Evolutionary conservation across 2,329 filamentous ascomycete genomes (phyloP).

Genomic region (Colletotrichum gloeosporioides): DNA sequence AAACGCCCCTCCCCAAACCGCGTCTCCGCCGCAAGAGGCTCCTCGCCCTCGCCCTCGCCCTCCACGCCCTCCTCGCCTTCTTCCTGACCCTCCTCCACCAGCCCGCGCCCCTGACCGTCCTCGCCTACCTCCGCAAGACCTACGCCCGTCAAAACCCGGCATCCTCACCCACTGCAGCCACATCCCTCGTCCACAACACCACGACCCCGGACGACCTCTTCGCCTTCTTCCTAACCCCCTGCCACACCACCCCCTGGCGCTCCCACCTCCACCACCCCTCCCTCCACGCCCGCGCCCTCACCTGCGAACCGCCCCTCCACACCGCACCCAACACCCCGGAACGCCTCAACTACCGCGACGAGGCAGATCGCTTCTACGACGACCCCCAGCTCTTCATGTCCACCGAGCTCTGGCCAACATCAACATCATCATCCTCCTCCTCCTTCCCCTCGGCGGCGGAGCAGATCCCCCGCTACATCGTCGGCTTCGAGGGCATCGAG

Average conservation of each 20-base stretch:
- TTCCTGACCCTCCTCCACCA: conserved; percentile 83
- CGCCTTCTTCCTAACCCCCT: conserved; percentile 89
- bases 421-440: not conserved
- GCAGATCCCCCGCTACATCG: conserved; percentile 60
- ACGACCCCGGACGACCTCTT: conserved; percentile 54
- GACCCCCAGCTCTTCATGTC: conserved; percentile 61
- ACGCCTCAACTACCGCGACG: conserved; percentile 77
- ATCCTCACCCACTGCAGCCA: conserved; percentile 23
- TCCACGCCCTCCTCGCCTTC: conserved; percentile 74
- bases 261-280: conserved; percentile 79
- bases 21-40: conserved; percentile 57
- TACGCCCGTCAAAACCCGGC: conserved; percentile 65
- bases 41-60: conserved; percentile 61
- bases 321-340: conserved; percentile 62
- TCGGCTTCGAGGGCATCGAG: conserved; percentile 67
- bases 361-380: conserved; percentile 91
- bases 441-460: conserved; percentile 16
- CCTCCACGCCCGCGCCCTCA: conserved; percentile 82
- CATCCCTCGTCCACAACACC: conserved; percentile 30
- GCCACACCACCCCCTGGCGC: conserved; percentile 95
- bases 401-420: conserved; percentile 53
- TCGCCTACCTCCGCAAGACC: conserved; percentile 76
- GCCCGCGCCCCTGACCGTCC: conserved; percentile 76
- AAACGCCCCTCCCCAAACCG: conserved; percentile 28
- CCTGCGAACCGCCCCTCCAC: conserved; percentile 87